These are phyloP conservation scores for Rhododendron henanense DNA, from an alignment of 148 eudicot genomes.

Conservation along the genomic window DNA sequence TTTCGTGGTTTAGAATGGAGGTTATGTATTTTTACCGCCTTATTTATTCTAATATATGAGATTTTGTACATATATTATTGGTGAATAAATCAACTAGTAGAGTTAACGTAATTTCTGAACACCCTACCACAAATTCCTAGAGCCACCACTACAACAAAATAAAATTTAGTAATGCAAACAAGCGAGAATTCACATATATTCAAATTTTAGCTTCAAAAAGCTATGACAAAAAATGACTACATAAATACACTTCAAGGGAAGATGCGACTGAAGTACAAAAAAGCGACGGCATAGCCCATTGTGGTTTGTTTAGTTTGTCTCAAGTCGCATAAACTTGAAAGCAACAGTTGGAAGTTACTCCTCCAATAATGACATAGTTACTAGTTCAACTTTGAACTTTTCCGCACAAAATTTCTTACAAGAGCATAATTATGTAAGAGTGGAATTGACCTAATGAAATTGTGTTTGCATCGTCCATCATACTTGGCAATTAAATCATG, in stretches of 20 bases:
- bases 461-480: neutral
- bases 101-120: no score
- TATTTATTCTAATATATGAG: no score
- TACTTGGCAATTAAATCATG: neutral
- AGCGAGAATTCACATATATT: neutral
- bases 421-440: neutral
- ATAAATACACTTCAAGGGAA: neutral
- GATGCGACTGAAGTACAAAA: neutral
- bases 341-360: neutral
- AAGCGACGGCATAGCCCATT: neutral
- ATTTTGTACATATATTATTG: no score
- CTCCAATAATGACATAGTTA: neutral
- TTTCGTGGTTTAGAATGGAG: slow-evolving; percentile 39
- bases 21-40: no score
- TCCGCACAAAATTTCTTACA: neutral
- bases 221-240: neutral
- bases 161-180: neutral
- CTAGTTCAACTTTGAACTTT: neutral
- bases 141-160: no score
- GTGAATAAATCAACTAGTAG: no score
- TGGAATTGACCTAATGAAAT: neutral
- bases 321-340: neutral
- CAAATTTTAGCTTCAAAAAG: neutral
- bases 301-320: neutral
- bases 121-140: no score